Percentiles rank a stretch among this genome's conserved stretches.
phyloP scores from a whole-genome alignment of 345 rosid genomes.

The Linum trigynum region DNA sequence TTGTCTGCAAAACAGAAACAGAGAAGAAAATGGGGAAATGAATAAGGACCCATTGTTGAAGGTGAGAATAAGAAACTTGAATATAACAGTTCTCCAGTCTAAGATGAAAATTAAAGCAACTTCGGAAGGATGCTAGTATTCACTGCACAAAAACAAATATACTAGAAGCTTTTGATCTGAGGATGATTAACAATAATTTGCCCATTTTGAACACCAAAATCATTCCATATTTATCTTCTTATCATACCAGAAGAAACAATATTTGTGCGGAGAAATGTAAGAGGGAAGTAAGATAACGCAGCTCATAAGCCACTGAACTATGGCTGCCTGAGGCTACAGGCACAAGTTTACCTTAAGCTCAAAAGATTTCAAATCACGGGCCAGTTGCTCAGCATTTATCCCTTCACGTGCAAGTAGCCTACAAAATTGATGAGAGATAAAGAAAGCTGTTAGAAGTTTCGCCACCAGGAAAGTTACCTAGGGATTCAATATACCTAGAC shows the following conservation, averaged over 20 bases:
- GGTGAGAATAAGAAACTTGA: neutral
- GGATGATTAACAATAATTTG: neutral
- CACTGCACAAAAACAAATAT: neutral
- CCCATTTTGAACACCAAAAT: neutral
- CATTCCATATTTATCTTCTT: too few relatives aligned
- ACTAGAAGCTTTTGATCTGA: neutral
- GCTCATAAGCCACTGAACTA: neutral
- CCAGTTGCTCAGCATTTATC: slow-evolving; percentile 93
- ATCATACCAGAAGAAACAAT: too few relatives aligned
- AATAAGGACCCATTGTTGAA: neutral
- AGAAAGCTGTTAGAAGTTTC: neutral
- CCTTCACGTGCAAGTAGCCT: slow-evolving; percentile 98
- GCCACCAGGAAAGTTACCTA: neutral
- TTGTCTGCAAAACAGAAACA: slow-evolving; percentile 40
- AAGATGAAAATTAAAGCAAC: slow-evolving; percentile 10
- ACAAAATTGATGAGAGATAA: neutral
- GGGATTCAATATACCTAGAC: neutral
- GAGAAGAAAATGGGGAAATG: slow-evolving; percentile 3
- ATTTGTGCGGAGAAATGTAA: too few relatives aligned
- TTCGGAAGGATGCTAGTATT: slow-evolving; percentile 1
- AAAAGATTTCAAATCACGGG: slow-evolving; percentile 89
- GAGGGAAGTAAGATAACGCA: neutral
- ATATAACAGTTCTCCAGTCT: neutral
- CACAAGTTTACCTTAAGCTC: slow-evolving; percentile 63
- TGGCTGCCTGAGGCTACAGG: neutral